A percentile compares a stretch with the other conserved stretches of the same genome.
phyloP scores from a whole-genome alignment of 495 filamentous ascomycete species.

The Xylaria cubensis region DNA sequence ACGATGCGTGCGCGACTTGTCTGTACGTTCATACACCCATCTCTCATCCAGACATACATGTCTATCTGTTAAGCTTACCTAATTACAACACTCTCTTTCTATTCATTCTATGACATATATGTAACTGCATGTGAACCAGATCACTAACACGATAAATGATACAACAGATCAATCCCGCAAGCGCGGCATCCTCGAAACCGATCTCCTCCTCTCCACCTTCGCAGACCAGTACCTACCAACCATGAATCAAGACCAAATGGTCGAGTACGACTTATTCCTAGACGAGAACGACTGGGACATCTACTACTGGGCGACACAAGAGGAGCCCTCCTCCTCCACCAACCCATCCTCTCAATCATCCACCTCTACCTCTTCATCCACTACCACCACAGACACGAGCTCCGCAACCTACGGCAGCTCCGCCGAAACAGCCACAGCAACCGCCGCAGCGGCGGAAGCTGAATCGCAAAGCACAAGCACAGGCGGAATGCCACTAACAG shows the following conservation, averaged over 20 bases:
- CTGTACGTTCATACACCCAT: slow-evolving; percentile 65
- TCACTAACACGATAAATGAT: background rate
- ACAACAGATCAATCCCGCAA: slow-evolving; percentile 90
- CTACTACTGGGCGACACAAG: slow-evolving; percentile 99
- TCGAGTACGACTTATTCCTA: slow-evolving; percentile 89
- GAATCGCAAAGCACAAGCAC: slow-evolving; percentile 20
- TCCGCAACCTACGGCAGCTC: slow-evolving; percentile 42
- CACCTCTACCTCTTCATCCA: background rate
- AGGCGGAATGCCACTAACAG: slow-evolving; percentile 30
- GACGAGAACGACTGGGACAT: slow-evolving; percentile 99
- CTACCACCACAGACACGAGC: slow-evolving; percentile 39
- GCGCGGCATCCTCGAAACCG: slow-evolving; percentile 92
- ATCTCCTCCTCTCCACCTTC: slow-evolving; percentile 95
- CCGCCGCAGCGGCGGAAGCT: background rate
- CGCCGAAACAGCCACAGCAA: slow-evolving; percentile 44
- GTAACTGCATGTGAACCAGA: background rate
- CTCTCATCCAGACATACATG: background rate
- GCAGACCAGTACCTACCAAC: slow-evolving; percentile 74
- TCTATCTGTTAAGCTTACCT: no score
- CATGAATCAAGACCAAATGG: slow-evolving; percentile 77
- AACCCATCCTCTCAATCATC: slow-evolving; percentile 36
- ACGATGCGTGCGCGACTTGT: slow-evolving; percentile 90
- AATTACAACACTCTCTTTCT: no score
- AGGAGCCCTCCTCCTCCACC: slow-evolving; percentile 56
- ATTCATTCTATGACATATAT: background rate